A percentile compares a stretch with the other conserved stretches of the same genome.
Evolutionary conservation across 2,329 filamentous ascomycete genomes (phyloP).

Genomic region (Microdochium bolleyi): DNA sequence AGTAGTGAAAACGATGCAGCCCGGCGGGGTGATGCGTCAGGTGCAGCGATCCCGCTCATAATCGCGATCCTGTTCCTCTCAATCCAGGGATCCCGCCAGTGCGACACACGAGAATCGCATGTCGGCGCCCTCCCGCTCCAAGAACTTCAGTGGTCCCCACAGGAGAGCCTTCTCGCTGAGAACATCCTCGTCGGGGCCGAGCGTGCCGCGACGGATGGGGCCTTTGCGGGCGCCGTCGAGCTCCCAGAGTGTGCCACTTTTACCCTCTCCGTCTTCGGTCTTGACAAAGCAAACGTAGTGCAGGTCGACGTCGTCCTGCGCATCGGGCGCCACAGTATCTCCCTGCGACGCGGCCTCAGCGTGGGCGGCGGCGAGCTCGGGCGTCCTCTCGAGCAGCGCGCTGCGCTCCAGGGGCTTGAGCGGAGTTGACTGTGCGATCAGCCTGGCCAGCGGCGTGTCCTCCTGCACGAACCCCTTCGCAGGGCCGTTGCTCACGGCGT

Average conservation of each 20-base stretch:
- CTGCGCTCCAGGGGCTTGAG: conserved; percentile 61
- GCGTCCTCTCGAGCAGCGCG: conserved; percentile 67
- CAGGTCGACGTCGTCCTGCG: conserved; percentile 77
- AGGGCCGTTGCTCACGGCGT: conserved; percentile 72
- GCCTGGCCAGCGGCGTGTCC: conserved; percentile 49
- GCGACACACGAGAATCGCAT: conserved; percentile 52
- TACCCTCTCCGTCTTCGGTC: conserved; percentile 34
- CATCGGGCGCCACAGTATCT: conserved; percentile 70
- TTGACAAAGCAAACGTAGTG: conserved; percentile 97
- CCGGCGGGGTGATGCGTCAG: not conserved
- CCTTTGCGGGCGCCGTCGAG: conserved; percentile 52
- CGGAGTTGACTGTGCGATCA: conserved; percentile 64
- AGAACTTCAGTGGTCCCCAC: conserved; percentile 53
- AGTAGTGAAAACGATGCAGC: not conserved
- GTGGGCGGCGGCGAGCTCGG: conserved; percentile 71
- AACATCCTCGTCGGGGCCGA: conserved; percentile 59
- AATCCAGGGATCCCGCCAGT: conserved; percentile 43
- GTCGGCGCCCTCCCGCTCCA: conserved; percentile 47
- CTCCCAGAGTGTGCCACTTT: conserved; percentile 48
- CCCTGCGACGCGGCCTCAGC: conserved; percentile 67
- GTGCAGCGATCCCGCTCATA: not conserved
- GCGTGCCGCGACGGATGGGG: conserved; percentile 44
- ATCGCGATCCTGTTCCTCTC: conserved; percentile 6
- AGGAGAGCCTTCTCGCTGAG: conserved; percentile 68
- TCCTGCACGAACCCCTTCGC: conserved; percentile 54